Base-by-base conservation (phyloP, 805 yeast species). In the Candida quercuum region DNA sequence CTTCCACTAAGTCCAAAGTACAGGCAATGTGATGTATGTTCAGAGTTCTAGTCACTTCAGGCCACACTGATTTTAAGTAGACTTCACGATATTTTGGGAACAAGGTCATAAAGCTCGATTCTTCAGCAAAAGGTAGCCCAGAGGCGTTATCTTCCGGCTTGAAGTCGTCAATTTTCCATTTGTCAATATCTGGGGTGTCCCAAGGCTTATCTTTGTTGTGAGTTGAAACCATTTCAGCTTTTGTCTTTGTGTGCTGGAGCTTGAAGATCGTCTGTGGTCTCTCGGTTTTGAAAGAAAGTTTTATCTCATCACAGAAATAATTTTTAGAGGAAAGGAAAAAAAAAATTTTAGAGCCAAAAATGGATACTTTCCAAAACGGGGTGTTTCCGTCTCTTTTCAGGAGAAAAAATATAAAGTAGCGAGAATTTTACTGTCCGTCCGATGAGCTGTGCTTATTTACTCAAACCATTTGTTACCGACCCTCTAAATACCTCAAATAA, bases 1-100 rank as follows among this genome's bases (percentile, higher is more conserved):
- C 99, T 58, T 93, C 98, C 20, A 93, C 95, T 46, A 93, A 68
- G 62, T 93, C 87, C 45, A 93, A 67, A 27, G 80, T 81, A 61
- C 96, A 86, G n/a, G 82, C 81, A 32, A 93, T 71, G 39, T 85
- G 81, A 49, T 79, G 78, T 37, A 73, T 71, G 19, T 83, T 86
- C 25, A 93, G 65, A 0, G 91, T 73, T 51, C 74, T 78, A 2
- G 97, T 87, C 10, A 93, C 93, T 46, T 93, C 97, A 36, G 85
- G 82, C 99, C 99, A 93, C 33, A 91, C 76, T 40, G 85, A 81
- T 52, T 87, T 81, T 40, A 93, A 65, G 56, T 93, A 93, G 38
- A 74, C 79, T 63, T 93, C 99, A 65, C 99, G 79, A 64, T 93
- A 93, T 65, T 93, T 93, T 16, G 99, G 99, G 64, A 93, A 93